Evolutionary conservation across 306 rosid genomes (phyloP), one percentile per base, ranked within the genome.

Genomic region (Potentilla sterilis): DNA sequence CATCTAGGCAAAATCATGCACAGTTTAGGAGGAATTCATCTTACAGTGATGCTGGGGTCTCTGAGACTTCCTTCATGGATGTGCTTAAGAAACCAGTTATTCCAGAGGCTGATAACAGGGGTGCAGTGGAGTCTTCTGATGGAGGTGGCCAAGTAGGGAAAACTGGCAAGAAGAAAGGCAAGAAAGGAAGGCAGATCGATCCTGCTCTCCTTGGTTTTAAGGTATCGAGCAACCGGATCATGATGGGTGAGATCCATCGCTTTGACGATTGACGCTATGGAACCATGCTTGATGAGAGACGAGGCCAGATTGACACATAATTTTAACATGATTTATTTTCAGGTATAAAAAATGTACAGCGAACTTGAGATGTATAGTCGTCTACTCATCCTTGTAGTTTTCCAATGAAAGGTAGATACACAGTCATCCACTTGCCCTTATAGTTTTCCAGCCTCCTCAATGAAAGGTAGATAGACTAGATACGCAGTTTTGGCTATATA

Each of bases 201-300:
- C 95, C 95, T 44, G 81, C 95, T 69, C 95, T 89, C 55, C 92
- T 89, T 62, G 95, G 95, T 66, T 89, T 89, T 69, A 86, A 82
- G 77, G 95, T 89, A 72, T 84, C 95, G 61, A 89, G 95, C 80
- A 87, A 87, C 80, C 86, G 95, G 77, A 85, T 87, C 78, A 82
- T 89, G 94, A 82, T 84, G 94, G 95, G 95, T 37, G 95, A 89
- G 84, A 89, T 89, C 69, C 90, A 89, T 77, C 89, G 92, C 78
- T 83, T 84, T 68, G 87, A 87, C 28, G 88, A 89, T 62, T 89
- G 68, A 63, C 22, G 86, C 70, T 86, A 89, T 73, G 81, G 95
- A 75, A 84, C 84, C 79, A 77, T 89, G 88, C 84, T 87, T 88
- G 87, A 92, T 37, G 90, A 87, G 84, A 87, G 86, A 89, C 95